Percentiles rank a stretch among this genome's conserved stretches.
These are phyloP conservation scores for Xylaria acuta DNA, from an alignment of 495 filamentous ascomycete genomes.

Conservation along the genomic window DNA sequence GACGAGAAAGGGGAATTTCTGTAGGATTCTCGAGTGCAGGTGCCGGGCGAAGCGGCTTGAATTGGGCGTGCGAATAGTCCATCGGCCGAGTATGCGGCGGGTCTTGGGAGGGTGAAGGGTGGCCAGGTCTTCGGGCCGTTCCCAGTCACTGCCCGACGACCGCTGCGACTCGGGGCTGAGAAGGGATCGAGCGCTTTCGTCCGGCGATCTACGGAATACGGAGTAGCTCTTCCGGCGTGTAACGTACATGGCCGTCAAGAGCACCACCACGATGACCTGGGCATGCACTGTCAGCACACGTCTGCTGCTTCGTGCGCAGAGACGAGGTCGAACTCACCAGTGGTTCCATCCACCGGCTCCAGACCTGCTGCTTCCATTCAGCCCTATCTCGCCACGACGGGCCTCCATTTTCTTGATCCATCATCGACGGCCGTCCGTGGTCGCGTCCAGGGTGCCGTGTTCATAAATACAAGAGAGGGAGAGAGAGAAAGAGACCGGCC, in stretches of 20 bases:
- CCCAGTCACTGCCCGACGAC: conserved; percentile 27
- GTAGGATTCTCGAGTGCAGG: conserved; percentile 64
- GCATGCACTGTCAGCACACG: neutral
- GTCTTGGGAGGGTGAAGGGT: conserved; percentile 30
- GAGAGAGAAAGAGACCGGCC: neutral
- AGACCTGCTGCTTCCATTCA: conserved; percentile 31
- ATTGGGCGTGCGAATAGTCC: conserved; percentile 59
- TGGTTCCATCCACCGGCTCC: conserved; percentile 30
- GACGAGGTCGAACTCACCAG: conserved; percentile 12
- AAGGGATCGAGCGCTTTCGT: conserved; percentile 26
- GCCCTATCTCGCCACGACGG: conserved; percentile 29
- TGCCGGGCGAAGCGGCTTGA: conserved; percentile 59
- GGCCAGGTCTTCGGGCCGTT: conserved; percentile 19
- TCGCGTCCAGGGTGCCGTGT: conserved; percentile 2
- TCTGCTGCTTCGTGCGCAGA: neutral
- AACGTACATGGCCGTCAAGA: conserved; percentile 57
- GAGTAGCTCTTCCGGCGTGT: conserved; percentile 56
- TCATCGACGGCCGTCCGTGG: conserved; percentile 1
- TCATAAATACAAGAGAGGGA: conserved; percentile 12
- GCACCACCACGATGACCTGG: conserved; percentile 60
- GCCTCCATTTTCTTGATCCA: conserved; percentile 25
- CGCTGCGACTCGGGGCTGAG: conserved; percentile 24
- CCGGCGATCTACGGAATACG: conserved; percentile 39
- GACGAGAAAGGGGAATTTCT: conserved; percentile 74
- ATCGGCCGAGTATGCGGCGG: conserved; percentile 30